phyloP scores from a whole-genome alignment of 2,329 filamentous ascomycete species.

The Ceratocystis variospora region DNA sequence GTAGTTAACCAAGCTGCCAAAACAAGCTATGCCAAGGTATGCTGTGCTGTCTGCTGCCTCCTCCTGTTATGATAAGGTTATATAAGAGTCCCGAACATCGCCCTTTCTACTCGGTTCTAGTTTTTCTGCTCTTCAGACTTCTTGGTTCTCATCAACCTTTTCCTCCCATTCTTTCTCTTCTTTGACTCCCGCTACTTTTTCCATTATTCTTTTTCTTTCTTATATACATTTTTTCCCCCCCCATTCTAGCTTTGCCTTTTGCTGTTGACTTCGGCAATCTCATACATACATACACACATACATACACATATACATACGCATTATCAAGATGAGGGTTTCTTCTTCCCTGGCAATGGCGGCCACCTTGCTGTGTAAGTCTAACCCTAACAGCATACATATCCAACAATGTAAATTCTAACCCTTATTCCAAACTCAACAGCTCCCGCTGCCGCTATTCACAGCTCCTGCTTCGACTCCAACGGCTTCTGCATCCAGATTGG shows the following conservation, averaged over 20 bases:
- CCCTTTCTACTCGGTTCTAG: not conserved
- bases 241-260: not conserved
- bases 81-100: not conserved
- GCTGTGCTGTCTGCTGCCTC: not conserved
- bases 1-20: not conserved
- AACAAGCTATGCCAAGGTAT: not conserved
- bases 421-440: not conserved
- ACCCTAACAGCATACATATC: not conserved
- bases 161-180: not conserved
- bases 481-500: constrained; percentile 43
- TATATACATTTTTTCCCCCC: not conserved
- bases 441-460: constrained; percentile 5
- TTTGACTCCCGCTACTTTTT: not conserved
- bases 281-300: not conserved
- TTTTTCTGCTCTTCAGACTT: not conserved
- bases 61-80: not conserved
- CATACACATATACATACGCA: not conserved
- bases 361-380: constrained; percentile 10
- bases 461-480: constrained; percentile 30
- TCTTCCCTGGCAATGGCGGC: constrained; percentile 8
- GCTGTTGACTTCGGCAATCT: not conserved
- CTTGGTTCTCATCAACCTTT: not conserved
- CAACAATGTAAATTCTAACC: not conserved
- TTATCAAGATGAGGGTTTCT: constrained; percentile 4
- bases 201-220: not conserved